phyloP scores from a whole-genome alignment of 2,329 filamentous ascomycete species.

The Polychaeton citri region DNA sequence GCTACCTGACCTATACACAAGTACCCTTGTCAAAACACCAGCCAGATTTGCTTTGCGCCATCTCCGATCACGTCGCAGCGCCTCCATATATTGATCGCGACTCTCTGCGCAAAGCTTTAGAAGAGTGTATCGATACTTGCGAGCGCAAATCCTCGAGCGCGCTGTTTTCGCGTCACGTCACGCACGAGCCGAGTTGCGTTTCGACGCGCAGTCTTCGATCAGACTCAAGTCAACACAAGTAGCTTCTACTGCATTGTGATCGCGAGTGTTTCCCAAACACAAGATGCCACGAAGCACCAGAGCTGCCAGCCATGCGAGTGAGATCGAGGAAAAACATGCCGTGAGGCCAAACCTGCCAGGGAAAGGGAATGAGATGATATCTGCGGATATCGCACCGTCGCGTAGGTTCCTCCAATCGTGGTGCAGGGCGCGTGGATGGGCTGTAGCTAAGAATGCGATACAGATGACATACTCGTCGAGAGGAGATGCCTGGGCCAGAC shows the following conservation, averaged over 20 bases:
- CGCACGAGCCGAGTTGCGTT: too few relatives aligned
- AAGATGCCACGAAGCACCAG: neutral
- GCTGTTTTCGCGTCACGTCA: neutral
- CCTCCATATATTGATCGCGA: neutral
- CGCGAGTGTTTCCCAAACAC: too few relatives aligned
- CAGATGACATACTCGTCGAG: slow-evolving; percentile 51
- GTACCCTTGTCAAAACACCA: neutral
- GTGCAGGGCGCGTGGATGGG: too few relatives aligned
- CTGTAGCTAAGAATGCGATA: too few relatives aligned
- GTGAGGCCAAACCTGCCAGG: neutral
- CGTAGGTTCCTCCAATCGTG: too few relatives aligned
- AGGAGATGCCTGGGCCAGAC: slow-evolving; percentile 87
- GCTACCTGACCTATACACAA: too few relatives aligned
- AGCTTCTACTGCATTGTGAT: too few relatives aligned
- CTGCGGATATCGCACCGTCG: neutral
- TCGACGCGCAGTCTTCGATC: neutral
- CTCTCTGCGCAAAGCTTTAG: neutral
- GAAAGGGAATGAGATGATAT: neutral
- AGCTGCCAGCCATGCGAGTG: neutral
- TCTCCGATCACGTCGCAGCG: neutral
- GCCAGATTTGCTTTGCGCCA: neutral
- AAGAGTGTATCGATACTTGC: neutral
- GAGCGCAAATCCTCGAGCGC: neutral
- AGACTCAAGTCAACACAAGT: too few relatives aligned
- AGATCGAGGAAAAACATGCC: neutral